phyloP scores from a whole-genome alignment of 2,329 filamentous ascomycete genomes.

The Verticillium longisporum region DNA sequence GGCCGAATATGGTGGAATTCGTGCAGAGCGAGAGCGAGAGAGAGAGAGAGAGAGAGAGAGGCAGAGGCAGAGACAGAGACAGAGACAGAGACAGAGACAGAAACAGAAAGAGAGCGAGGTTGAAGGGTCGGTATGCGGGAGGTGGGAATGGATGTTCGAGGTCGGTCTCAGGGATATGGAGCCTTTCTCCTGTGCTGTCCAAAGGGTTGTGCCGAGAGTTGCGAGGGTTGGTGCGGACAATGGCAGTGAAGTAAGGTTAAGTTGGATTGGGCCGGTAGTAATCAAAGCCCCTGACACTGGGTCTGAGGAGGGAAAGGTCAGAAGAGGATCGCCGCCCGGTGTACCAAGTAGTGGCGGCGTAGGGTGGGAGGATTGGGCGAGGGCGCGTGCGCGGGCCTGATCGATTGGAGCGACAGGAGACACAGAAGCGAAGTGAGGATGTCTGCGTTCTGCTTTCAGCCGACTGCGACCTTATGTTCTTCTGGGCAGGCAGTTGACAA shows the following conservation, averaged over 20 bases:
- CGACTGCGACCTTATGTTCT: neutral
- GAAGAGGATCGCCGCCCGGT: neutral
- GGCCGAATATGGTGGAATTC: neutral
- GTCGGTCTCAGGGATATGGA: neutral
- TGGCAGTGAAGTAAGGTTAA: neutral
- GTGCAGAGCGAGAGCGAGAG: neutral
- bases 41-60: no score
- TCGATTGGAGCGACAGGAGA: neutral
- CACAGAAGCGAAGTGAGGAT: neutral
- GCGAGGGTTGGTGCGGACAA: neutral
- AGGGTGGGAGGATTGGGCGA: neutral
- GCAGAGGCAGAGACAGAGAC: no score
- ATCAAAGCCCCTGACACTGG: neutral
- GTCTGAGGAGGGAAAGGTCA: neutral
- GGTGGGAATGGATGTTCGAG: neutral
- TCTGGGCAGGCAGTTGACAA: neutral
- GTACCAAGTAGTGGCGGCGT: neutral
- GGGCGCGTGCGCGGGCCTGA: neutral
- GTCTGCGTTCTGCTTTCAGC: neutral
- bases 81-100: no score
- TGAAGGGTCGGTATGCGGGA: neutral
- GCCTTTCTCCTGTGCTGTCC: neutral
- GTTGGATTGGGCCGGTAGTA: neutral
- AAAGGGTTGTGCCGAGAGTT: neutral
- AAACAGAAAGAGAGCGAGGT: neutral